Evolutionary conservation across 1,284 basidiomycete genomes (phyloP), one percentile per base, ranked within the genome.

Genomic region (Tylopilus sp.): DNA sequence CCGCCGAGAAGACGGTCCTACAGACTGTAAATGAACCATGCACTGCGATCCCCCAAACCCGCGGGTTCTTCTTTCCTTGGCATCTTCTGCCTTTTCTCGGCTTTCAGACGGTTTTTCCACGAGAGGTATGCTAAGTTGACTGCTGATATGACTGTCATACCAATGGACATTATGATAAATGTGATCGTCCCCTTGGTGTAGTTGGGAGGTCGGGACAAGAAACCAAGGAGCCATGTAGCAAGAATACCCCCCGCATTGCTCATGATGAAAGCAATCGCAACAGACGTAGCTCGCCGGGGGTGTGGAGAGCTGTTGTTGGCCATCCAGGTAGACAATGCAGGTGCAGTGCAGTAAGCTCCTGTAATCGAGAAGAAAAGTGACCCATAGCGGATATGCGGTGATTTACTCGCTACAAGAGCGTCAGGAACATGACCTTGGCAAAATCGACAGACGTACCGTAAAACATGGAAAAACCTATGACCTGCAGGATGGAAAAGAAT

Each of bases 221-320:
- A 67, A 2, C 73, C 72, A 54, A 79, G 70, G 11, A 81, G 69
- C 78, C 79, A 80, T 2, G 75, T 78, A 1, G 77, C 73, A 8
- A 81, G 70, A 50, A 84, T 82, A 8, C 78, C 82, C 12, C 81
- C 81, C 0, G 69, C 65, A 60, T 81, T 82, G 29, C 76, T 77
- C 62, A 73, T 64, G 55, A 79, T 73, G 56, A 80, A 80, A 0
- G 72, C 76, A 28, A 80, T 66, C 7, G 78, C 80, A 43, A 83
- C 72, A 17, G 75, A 72, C 0, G 78, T 77, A 5, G 79, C 79
- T 35, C 80, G 72, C 38, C 78, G 71, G 47, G 74, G 71, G 57
- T 80, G 74, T 1, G 80, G 80, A 0, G 76, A 70, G 20, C 77
- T 72, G 64, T 84, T 84, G 63, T 82, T 83, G 14, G 81, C 72